phyloP scores from a whole-genome alignment of 1,284 basidiomycete species.

The Leccinum fallax region DNA sequence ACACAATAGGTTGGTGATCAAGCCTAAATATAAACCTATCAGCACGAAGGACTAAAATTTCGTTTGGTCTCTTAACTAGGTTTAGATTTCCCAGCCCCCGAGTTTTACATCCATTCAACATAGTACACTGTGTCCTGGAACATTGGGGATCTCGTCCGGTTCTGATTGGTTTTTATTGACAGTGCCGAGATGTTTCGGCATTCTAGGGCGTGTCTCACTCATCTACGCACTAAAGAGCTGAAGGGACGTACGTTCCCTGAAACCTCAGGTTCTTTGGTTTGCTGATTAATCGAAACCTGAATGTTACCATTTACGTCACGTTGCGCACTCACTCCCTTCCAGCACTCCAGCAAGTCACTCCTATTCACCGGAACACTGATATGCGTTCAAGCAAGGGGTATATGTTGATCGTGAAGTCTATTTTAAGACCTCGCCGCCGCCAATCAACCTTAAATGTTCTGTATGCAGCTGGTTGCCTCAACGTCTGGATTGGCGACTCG shows the following conservation, averaged over 20 bases:
- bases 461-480: background rate
- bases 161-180: background rate
- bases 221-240: background rate
- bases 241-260: background rate
- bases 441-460: background rate
- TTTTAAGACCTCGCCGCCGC: constrained; percentile 41
- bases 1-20: background rate
- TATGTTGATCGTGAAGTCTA: constrained; percentile 53
- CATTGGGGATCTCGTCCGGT: background rate
- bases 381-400: constrained; percentile 18
- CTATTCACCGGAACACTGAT: constrained; percentile 1
- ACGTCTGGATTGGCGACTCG: background rate
- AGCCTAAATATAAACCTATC: background rate
- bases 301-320: background rate
- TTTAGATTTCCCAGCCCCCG: background rate
- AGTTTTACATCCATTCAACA: background rate
- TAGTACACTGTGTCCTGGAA: background rate
- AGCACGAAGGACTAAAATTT: background rate
- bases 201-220: background rate
- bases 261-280: constrained; percentile 3
- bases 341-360: background rate
- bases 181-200: background rate
- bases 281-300: background rate
- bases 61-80: background rate
- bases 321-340: background rate